Evolutionary conservation across 129 eudicot genomes (phyloP), one percentile per base, ranked within the genome.

Genomic region (Silybum marianum): DNA sequence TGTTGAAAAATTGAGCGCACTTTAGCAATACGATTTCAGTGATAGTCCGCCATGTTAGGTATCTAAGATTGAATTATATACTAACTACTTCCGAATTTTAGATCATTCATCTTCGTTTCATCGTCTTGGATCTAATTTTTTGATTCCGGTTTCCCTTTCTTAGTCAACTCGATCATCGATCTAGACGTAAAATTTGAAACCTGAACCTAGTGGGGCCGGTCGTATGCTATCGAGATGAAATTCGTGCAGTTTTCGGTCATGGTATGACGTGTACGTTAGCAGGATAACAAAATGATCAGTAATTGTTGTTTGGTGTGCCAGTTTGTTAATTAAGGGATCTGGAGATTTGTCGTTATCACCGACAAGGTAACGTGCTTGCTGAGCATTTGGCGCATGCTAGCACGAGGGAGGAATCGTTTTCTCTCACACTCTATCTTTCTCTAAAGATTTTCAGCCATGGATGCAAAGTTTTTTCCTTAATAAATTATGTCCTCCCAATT

Each of bases 321-420:
- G 18, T 63, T 65, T 63, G 80, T 66, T 63, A 28, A 28, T 2
- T 2, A 72, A 76, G 32, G 75, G 78, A 67, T 65, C 83, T 84
- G 75, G 80, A 80, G 48, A 42, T 42, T 84, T 66, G 87, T 73
- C 51, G 51, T 67, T 21, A 25, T 78, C 19, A 63, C 80, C 70
- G 76, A 82, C 80, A 83, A 39, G 82, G 74, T 84, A 87, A 78
- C 79, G 77, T 87, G 86, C 73, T 81, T 42, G 16, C 84, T 82
- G 87, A 80, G 86, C 80, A 75, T 23, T 13, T 76, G 82, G 88
- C 88, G 86, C 90, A 87, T 72, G 82, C 19, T 85, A 84, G 86
- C 88, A 80, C 28, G 81, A 75, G 23, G 70, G 38, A 72, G 86
- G 4, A 77, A 77, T 76, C 74, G 30, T n/a, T 1, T 21, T 63